These are phyloP conservation scores for Olyra latifolia DNA, from an alignment of 176 grass and related monocot genomes.

Conservation along the genomic window DNA sequence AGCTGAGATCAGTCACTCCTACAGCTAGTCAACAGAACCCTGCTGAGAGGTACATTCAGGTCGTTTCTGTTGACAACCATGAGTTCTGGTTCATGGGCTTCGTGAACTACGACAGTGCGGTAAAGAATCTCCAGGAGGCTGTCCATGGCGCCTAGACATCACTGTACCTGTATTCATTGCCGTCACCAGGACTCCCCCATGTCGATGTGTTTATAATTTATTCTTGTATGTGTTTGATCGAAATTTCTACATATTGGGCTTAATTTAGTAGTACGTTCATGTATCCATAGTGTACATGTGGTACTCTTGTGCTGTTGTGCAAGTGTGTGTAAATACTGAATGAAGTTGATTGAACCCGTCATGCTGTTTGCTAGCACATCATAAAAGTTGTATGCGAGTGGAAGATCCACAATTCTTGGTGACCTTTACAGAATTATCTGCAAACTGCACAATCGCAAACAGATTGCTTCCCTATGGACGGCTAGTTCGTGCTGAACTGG, in stretches of 20 bases:
- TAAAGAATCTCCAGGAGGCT: conserved; percentile 51
- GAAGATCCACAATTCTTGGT: not conserved
- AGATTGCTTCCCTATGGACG: no score
- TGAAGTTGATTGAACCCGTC: not conserved
- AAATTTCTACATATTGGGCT: not conserved
- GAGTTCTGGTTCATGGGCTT: conserved; percentile 67
- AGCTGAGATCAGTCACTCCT: conserved; percentile 49
- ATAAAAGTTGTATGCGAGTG: not conserved
- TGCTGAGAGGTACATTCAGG: conserved; percentile 58
- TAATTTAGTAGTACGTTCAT: not conserved
- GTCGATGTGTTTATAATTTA: conserved; percentile 1
- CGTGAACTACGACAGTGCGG: conserved; percentile 49
- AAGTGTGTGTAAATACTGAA: conserved; percentile 7
- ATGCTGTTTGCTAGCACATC: not conserved
- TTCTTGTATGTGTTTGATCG: conserved; percentile 11
- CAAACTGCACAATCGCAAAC: no score
- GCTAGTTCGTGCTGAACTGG: no score
- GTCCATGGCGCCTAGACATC: conserved; percentile 22
- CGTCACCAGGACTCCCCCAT: not conserved
- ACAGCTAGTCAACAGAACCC: conserved; percentile 42
- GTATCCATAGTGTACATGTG: not conserved
- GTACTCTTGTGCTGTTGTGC: not conserved
- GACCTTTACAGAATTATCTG: no score
- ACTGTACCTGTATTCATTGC: not conserved
- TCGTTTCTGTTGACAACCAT: conserved; percentile 42